These are phyloP conservation scores for Lyophyllum semitale DNA, from an alignment of 768 basidiomycete species.

Conservation along the genomic window DNA sequence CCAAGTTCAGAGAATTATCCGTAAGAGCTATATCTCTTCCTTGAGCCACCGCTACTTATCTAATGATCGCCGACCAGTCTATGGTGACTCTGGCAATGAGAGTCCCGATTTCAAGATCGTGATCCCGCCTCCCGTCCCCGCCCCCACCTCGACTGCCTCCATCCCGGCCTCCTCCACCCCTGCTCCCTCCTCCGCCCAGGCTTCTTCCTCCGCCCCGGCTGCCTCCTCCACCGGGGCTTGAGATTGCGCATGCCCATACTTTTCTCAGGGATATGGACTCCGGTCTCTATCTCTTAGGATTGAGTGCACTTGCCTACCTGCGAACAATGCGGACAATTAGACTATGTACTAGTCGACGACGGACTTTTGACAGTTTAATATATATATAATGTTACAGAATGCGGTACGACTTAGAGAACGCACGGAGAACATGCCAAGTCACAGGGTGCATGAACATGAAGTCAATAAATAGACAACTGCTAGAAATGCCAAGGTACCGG, in stretches of 20 bases:
- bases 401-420: background rate
- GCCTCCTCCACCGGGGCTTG: no score
- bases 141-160: background rate
- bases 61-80: conserved; percentile 31
- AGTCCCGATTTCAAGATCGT: conserved; percentile 40
- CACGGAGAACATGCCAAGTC: background rate
- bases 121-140: background rate
- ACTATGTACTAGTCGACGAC: background rate
- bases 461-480: background rate
- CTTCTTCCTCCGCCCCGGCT: no score
- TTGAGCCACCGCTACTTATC: background rate
- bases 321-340: conserved; percentile 4
- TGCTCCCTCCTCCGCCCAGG: no score
- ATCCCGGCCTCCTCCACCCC: background rate
- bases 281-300: background rate
- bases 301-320: background rate
- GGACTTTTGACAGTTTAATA: conserved; percentile 4
- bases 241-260: no score
- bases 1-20: conserved; percentile 37
- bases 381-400: background rate
- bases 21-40: conserved; percentile 31
- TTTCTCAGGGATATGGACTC: background rate
- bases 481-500: background rate
- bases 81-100: conserved; percentile 50
- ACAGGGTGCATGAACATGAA: background rate